Evolutionary conservation across 768 basidiomycete genomes (phyloP).

Genomic region (Lyophyllum atratum): DNA sequence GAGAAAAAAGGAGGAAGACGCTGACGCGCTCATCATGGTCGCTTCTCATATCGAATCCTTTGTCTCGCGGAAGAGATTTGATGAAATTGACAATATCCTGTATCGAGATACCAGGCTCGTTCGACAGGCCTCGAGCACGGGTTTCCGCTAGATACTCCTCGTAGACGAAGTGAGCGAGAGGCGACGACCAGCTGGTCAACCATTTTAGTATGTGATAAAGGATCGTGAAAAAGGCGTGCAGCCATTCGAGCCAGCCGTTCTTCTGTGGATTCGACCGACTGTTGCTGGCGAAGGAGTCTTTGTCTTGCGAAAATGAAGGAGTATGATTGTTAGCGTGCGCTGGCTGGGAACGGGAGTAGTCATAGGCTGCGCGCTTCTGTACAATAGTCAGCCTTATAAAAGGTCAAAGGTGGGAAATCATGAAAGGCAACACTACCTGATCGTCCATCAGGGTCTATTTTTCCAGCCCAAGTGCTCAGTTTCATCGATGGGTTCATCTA

Average conservation of each 20-base stretch:
- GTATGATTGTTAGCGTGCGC: background rate
- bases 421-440: conserved; percentile 6
- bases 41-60: background rate
- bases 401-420: too few relatives aligned
- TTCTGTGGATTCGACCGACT: background rate
- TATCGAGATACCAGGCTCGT: background rate
- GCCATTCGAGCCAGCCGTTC: background rate
- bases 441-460: conserved; percentile 16
- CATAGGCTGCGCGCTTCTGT: conserved; percentile 6
- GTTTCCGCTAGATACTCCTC: background rate
- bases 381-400: background rate
- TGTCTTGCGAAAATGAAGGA: background rate
- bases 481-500: background rate
- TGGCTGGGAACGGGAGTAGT: background rate
- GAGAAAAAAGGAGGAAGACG: background rate
- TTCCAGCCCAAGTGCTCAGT: background rate
- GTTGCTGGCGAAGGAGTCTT: background rate
- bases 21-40: conserved; percentile 9
- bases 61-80: background rate
- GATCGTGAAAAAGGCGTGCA: background rate
- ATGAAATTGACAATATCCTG: conserved; percentile 4
- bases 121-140: background rate
- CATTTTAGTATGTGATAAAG: background rate
- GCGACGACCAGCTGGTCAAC: background rate
- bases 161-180: background rate